Conservation (phyloP, 371 early-diverging fungal species). For the Rhizopus arrhizus region DNA sequence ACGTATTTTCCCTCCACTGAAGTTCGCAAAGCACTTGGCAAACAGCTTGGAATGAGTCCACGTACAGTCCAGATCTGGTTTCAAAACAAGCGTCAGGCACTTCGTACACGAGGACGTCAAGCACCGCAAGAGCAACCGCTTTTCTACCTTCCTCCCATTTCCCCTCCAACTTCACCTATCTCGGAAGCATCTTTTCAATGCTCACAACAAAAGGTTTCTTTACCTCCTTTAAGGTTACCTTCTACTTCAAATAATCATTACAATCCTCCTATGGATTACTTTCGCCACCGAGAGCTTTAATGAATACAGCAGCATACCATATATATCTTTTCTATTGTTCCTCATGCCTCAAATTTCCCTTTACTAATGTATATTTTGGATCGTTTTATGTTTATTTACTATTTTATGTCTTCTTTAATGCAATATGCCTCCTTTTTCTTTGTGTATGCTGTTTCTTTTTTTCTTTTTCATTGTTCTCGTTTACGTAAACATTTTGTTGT, state of each 20-base stretch:
- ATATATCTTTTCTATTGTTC: too few relatives aligned
- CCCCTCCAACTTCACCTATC: slow-evolving; percentile 46
- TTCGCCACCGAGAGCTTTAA: too few relatives aligned
- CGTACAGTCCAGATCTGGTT: slow-evolving; percentile 93
- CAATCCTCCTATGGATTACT: too few relatives aligned
- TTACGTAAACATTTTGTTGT: too few relatives aligned
- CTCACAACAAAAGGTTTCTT: slow-evolving; percentile 10
- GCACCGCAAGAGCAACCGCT: slow-evolving; percentile 48
- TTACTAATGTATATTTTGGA: too few relatives aligned
- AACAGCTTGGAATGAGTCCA: slow-evolving; percentile 83
- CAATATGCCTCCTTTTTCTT: too few relatives aligned
- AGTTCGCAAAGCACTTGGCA: slow-evolving; percentile 80
- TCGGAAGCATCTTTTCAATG: slow-evolving; percentile 11
- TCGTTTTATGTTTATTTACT: too few relatives aligned
- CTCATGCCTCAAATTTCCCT: too few relatives aligned
- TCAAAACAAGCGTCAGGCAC: slow-evolving; percentile 85
- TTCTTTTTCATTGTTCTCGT: too few relatives aligned
- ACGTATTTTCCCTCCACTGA: slow-evolving; percentile 70
- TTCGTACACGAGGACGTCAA: slow-evolving; percentile 53
- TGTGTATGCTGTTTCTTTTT: too few relatives aligned
- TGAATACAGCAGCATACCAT: too few relatives aligned
- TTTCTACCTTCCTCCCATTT: slow-evolving; percentile 53
- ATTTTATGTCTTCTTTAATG: too few relatives aligned
- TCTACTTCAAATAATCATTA: background rate
- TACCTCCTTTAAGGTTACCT: slow-evolving; percentile 38